A percentile compares a stretch with the other conserved stretches of the same genome.
Evolutionary conservation across 768 basidiomycete species (phyloP).

Genomic region (Trametes cingulata): DNA sequence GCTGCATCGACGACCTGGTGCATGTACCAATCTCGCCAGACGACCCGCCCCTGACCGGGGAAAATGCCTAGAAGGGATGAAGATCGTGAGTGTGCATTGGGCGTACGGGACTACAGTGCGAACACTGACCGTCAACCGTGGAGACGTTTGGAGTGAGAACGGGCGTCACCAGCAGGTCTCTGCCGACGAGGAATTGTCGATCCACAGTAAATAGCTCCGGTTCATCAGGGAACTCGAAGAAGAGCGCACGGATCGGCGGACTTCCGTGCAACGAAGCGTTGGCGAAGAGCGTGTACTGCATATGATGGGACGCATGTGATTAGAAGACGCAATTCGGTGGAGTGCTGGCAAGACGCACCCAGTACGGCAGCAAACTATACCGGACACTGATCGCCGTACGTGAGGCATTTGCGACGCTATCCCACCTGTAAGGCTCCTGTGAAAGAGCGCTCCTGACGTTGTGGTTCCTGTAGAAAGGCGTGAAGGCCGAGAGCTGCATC

Average conservation of each 20-base stretch:
- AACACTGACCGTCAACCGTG: slow-evolving; percentile 59
- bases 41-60: slow-evolving; percentile 57
- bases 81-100: neutral
- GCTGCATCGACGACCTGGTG: slow-evolving; percentile 53
- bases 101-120: no score
- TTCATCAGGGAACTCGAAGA: slow-evolving; percentile 77
- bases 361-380: slow-evolving; percentile 76
- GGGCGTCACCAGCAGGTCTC: slow-evolving; percentile 73
- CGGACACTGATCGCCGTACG: slow-evolving; percentile 69
- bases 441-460: slow-evolving; percentile 62
- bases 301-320: neutral
- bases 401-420: slow-evolving; percentile 73
- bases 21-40: slow-evolving; percentile 78
- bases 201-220: slow-evolving; percentile 62
- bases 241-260: slow-evolving; percentile 73
- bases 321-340: neutral
- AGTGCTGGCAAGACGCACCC: slow-evolving; percentile 46
- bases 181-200: slow-evolving; percentile 71
- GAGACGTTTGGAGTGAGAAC: slow-evolving; percentile 69
- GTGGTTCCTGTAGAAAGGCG: slow-evolving; percentile 83
- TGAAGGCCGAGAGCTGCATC: slow-evolving; percentile 86
- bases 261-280: slow-evolving; percentile 64
- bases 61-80: slow-evolving; percentile 50
- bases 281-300: slow-evolving; percentile 71
- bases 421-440: slow-evolving; percentile 85